phyloP scores from a whole-genome alignment of 75 land plant species.

The Pseudotsuga menziesii region DNA sequence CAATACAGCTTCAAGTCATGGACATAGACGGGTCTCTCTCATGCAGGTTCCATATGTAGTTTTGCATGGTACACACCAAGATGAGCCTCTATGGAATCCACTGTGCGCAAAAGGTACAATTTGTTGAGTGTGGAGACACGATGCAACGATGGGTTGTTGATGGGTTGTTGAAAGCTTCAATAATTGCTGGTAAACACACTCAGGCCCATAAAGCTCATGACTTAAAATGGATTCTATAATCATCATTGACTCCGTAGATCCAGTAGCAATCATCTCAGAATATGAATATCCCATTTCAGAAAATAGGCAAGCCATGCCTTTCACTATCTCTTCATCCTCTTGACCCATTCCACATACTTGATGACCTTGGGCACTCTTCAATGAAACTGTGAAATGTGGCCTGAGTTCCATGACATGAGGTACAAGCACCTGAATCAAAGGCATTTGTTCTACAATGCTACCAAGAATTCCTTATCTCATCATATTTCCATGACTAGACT shows the following conservation, averaged over 20 bases:
- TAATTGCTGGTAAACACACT: too few species aligned
- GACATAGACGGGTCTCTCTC: too few species aligned
- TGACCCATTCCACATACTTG: slow-evolving; percentile 2
- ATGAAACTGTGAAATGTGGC: slow-evolving; percentile 57
- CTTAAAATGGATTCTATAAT: slow-evolving; percentile 79
- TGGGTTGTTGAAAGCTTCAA: too few species aligned
- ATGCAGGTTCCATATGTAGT: too few species aligned
- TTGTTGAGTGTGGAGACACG: too few species aligned
- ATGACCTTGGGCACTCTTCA: slow-evolving; percentile 27
- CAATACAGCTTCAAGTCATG: too few species aligned
- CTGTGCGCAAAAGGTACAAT: too few species aligned
- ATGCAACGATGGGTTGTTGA: too few species aligned
- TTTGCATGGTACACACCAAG: too few species aligned
- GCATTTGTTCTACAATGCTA: slow-evolving; percentile 70
- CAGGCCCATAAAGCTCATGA: too few species aligned
- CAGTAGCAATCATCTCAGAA: slow-evolving; percentile 87
- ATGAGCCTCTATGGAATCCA: too few species aligned
- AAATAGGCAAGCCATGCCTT: slow-evolving; percentile 91
- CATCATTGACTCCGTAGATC: slow-evolving; percentile 82
- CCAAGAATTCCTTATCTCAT: slow-evolving; percentile 48
- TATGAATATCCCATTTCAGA: slow-evolving; percentile 95
- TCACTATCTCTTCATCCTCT: slow-evolving; percentile 80
- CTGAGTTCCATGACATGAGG: slow-evolving; percentile 84
- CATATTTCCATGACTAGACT: too few species aligned
- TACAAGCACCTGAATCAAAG: slow-evolving; percentile 89